phyloP scores from a whole-genome alignment of 139 green algal species.

The Haematococcus lacustris region DNA sequence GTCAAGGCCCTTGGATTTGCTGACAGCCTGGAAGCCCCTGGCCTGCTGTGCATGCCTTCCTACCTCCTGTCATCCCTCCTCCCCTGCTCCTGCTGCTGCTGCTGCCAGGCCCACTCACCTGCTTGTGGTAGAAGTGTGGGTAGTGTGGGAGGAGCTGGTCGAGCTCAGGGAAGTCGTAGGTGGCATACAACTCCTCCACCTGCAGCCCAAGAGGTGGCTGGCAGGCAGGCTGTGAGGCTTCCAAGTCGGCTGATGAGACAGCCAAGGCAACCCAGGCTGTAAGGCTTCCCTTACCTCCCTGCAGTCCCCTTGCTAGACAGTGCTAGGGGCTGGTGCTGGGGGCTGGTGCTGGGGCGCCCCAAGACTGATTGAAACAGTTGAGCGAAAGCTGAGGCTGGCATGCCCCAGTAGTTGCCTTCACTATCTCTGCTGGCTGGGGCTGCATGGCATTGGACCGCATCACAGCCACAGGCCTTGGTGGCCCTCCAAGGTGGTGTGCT shows the following conservation, averaged over 20 bases:
- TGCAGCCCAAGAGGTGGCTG: not conserved
- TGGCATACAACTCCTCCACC: slow-evolving; percentile 14
- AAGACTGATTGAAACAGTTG: too few species aligned
- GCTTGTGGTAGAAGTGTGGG: slow-evolving; percentile 26
- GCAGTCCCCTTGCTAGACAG: not conserved
- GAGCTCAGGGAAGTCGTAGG: slow-evolving; percentile 16
- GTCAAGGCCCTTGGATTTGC: too few species aligned
- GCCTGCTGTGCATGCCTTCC: too few species aligned
- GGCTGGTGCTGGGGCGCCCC: not conserved
- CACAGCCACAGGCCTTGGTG: too few species aligned
- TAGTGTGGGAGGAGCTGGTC: slow-evolving; percentile 1
- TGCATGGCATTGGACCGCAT: too few species aligned
- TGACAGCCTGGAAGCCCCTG: too few species aligned
- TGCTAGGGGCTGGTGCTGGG: not conserved
- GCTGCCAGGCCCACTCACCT: not conserved
- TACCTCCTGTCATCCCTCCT: too few species aligned
- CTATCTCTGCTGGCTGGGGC: too few species aligned
- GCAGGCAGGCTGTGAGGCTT: not conserved
- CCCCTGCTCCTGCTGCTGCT: too few species aligned
- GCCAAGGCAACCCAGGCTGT: not conserved
- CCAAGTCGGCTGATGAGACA: not conserved
- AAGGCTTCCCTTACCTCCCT: not conserved
- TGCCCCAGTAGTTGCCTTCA: too few species aligned
- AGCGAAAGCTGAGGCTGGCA: too few species aligned
- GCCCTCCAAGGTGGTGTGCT: too few species aligned